Conservation (phyloP, 495 filamentous ascomycete genomes). For the Xylaria longipes region DNA sequence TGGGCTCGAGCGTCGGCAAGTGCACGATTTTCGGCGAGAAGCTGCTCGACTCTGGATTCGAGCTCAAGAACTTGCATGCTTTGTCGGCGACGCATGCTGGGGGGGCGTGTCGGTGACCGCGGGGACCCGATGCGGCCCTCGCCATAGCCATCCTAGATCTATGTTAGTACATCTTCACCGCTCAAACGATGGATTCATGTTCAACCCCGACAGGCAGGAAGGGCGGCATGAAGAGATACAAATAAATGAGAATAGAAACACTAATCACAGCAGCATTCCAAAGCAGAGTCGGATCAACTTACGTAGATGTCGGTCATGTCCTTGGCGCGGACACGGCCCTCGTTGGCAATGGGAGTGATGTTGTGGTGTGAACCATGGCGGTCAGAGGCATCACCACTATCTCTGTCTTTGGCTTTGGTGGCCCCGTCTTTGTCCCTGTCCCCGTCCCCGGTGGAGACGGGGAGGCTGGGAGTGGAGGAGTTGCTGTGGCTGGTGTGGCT, state of each 20-base stretch:
- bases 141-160: slow-evolving; percentile 85
- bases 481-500: slow-evolving; percentile 43
- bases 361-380: slow-evolving; percentile 56
- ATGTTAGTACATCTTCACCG: slow-evolving; percentile 2
- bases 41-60: slow-evolving; percentile 73
- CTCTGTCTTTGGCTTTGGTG: neutral
- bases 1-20: slow-evolving; percentile 74
- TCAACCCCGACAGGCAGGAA: neutral
- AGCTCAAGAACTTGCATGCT: slow-evolving; percentile 96
- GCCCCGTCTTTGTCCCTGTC: neutral
- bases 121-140: slow-evolving; percentile 87
- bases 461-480: slow-evolving; percentile 29
- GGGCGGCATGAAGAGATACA: neutral
- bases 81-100: slow-evolving; percentile 92
- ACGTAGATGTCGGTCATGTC: slow-evolving; percentile 95
- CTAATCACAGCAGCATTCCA: slow-evolving; percentile 20
- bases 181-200: neutral
- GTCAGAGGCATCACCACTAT: slow-evolving; percentile 27
- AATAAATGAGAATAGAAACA: slow-evolving; percentile 13
- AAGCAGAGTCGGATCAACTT: slow-evolving; percentile 55
- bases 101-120: slow-evolving; percentile 91
- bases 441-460: slow-evolving; percentile 18
- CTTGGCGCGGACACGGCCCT: slow-evolving; percentile 80
- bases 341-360: slow-evolving; percentile 75
- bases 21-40: slow-evolving; percentile 79